phyloP scores from a whole-genome alignment of 2,329 filamentous ascomycete genomes.

The Diaporthe citrichinensis region DNA sequence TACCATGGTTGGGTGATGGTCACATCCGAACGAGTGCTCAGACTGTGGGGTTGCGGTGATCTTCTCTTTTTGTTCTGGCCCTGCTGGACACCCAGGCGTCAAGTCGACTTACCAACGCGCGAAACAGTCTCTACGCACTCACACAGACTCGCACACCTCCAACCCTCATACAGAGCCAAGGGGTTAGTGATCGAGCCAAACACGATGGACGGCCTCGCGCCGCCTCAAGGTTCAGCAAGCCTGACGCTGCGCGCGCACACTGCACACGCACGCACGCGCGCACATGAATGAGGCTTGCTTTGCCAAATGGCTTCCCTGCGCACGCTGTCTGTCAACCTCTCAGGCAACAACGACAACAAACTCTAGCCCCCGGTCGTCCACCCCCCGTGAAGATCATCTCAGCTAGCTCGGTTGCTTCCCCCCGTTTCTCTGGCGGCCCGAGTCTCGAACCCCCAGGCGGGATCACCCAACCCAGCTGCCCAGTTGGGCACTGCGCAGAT shows the following conservation, averaged over 20 bases:
- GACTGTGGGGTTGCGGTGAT: conserved; percentile 26
- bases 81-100: background rate
- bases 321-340: background rate
- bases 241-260: background rate
- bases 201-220: conserved; percentile 6
- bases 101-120: background rate
- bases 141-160: conserved; percentile 19
- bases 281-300: conserved; percentile 10
- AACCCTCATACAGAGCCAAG: conserved; percentile 7
- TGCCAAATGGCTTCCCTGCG: background rate
- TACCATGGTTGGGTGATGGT: conserved; percentile 25
- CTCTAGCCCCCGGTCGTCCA: conserved; percentile 17
- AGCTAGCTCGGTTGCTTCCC: conserved; percentile 21
- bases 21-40: conserved; percentile 32
- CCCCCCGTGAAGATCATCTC: conserved; percentile 29
- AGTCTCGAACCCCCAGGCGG: conserved; percentile 18
- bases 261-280: background rate
- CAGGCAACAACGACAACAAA: conserved; percentile 3
- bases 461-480: conserved; percentile 30
- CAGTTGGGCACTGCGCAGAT: conserved; percentile 28
- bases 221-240: conserved; percentile 13
- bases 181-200: conserved; percentile 9
- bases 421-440: conserved; percentile 5
- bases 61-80: conserved; percentile 10
- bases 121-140: background rate